phyloP scores from a whole-genome alignment of 352 stramenopile genomes.

The Phytophthora rubi region DNA sequence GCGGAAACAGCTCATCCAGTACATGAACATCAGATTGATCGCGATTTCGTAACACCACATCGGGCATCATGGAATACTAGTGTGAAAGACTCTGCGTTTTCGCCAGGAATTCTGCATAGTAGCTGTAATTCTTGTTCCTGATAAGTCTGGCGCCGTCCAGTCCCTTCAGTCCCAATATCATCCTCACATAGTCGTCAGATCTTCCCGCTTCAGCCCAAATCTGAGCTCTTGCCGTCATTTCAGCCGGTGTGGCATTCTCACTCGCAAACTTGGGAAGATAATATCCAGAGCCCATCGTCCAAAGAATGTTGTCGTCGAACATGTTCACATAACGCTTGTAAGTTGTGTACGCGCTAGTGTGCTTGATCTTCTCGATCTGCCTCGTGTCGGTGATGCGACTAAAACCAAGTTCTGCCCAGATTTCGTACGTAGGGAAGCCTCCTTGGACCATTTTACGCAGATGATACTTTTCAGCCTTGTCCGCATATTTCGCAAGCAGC shows the following conservation, averaged over 20 bases:
- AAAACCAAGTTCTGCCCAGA: neutral
- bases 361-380: neutral
- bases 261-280: neutral
- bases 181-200: neutral
- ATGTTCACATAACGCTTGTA: slow-evolving; percentile 1
- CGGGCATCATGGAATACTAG: too few species aligned
- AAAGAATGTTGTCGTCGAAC: neutral
- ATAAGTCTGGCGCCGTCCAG: neutral
- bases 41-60: too few species aligned
- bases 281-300: neutral
- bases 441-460: neutral
- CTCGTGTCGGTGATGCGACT: neutral
- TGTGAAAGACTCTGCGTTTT: too few species aligned
- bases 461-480: neutral
- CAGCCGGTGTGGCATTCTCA: neutral
- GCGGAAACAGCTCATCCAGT: too few species aligned
- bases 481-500: neutral
- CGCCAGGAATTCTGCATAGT: neutral
- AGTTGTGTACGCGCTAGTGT: neutral
- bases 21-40: too few species aligned
- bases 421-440: neutral
- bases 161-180: neutral
- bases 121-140: neutral
- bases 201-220: neutral
- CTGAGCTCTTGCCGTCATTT: slow-evolving; percentile 2